These are phyloP conservation scores for Coniochaeta sp. DNA, from an alignment of 2,329 filamentous ascomycete species.

Conservation along the genomic window DNA sequence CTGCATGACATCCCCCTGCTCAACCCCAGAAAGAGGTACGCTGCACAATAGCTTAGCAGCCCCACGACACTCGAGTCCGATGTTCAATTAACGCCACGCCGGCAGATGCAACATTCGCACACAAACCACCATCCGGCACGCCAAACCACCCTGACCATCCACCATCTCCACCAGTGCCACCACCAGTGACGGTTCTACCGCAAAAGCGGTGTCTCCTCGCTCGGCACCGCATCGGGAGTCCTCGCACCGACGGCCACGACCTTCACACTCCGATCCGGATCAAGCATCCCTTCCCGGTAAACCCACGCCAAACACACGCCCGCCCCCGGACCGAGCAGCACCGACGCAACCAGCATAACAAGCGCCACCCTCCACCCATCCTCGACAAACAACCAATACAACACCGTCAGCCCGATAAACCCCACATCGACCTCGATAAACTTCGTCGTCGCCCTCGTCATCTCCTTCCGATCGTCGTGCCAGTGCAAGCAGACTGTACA, in stretches of 20 bases:
- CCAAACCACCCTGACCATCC: too few species aligned
- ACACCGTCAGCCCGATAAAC: constrained; percentile 37
- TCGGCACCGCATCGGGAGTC: constrained; percentile 7
- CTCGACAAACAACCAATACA: constrained; percentile 49
- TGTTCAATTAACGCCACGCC: not conserved
- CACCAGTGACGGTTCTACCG: constrained; percentile 13
- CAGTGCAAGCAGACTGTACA: constrained; percentile 28
- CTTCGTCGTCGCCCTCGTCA: constrained; percentile 38
- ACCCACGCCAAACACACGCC: constrained; percentile 27
- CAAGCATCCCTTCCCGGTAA: constrained; percentile 18
- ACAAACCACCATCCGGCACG: not conserved
- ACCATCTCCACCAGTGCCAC: too few species aligned
- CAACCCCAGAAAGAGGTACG: not conserved
- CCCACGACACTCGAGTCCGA: not conserved
- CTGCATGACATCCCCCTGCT: not conserved
- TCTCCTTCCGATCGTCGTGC: constrained; percentile 38
- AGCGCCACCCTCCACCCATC: constrained; percentile 31
- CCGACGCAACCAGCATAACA: constrained; percentile 17
- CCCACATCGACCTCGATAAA: constrained; percentile 40
- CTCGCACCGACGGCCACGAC: constrained; percentile 16
- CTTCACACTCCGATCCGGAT: constrained; percentile 13
- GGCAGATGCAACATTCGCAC: not conserved
- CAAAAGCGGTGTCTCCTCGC: constrained; percentile 22
- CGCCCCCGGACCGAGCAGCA: constrained; percentile 27
- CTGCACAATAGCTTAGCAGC: not conserved